Evolutionary conservation across 345 rosid species (phyloP).

Genomic region (Populus deltoides): DNA sequence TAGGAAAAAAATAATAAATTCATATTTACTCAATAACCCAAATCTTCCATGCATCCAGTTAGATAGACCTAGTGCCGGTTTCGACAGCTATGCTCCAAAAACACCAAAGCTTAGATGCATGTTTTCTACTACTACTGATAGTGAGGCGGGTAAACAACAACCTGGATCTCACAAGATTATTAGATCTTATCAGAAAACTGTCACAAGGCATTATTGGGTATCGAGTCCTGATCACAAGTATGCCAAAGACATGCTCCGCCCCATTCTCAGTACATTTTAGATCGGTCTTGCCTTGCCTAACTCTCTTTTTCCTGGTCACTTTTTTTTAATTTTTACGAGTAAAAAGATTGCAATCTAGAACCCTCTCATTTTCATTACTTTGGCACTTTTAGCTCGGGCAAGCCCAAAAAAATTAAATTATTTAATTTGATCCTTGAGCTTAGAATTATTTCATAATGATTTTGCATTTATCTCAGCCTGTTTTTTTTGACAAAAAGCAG

Average conservation of each 20-base stretch:
- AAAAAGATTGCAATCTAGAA: neutral
- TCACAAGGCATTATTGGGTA: neutral
- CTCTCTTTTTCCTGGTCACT: neutral
- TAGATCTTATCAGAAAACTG: neutral
- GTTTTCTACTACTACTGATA: neutral
- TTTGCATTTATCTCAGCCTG: neutral
- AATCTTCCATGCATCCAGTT: too few species aligned
- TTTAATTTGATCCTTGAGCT: neutral
- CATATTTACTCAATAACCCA: too few species aligned
- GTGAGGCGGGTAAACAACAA: neutral
- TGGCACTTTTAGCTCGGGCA: neutral
- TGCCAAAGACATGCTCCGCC: neutral
- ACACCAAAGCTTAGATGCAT: neutral
- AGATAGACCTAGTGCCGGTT: too few species aligned
- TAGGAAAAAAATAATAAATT: too few species aligned
- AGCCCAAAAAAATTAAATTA: neutral
- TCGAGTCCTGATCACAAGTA: neutral
- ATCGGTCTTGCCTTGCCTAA: neutral
- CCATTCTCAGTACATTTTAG: neutral
- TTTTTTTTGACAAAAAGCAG: too few species aligned
- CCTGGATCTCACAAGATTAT: neutral
- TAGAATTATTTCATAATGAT: neutral
- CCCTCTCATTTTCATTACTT: neutral
- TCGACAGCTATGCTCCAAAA: too few species aligned
- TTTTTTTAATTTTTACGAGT: neutral